phyloP scores from a whole-genome alignment of 2,329 filamentous ascomycete genomes.

The Beauveria sp. region DNA sequence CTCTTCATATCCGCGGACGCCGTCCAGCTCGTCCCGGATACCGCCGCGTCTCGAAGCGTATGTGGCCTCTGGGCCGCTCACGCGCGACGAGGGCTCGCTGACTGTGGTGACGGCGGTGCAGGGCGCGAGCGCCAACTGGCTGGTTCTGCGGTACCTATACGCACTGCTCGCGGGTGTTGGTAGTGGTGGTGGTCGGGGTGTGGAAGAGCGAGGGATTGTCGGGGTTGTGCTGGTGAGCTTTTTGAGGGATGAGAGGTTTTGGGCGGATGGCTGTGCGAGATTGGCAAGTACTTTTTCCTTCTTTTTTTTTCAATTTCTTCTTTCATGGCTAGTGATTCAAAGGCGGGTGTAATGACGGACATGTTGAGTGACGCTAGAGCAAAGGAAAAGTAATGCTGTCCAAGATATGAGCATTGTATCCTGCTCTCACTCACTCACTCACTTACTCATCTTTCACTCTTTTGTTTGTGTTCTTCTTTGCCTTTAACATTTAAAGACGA shows the following conservation, averaged over 20 bases:
- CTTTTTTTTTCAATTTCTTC: neutral
- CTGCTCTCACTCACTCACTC: no score
- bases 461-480: neutral
- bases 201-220: slow-evolving; percentile 23
- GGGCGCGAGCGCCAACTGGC: slow-evolving; percentile 58
- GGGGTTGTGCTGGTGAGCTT: slow-evolving; percentile 76
- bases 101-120: slow-evolving; percentile 62
- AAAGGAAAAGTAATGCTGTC: no score
- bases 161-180: slow-evolving; percentile 10
- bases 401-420: no score
- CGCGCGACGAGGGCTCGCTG: slow-evolving; percentile 44
- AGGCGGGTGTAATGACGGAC: neutral
- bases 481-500: neutral
- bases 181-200: slow-evolving; percentile 14
- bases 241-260: slow-evolving; percentile 69
- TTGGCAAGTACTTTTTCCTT: slow-evolving; percentile 38
- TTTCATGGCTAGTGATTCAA: neutral
- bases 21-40: slow-evolving; percentile 30
- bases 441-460: no score
- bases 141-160: slow-evolving; percentile 48
- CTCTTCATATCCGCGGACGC: no score
- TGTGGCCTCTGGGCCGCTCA: slow-evolving; percentile 40
- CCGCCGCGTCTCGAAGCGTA: slow-evolving; percentile 60
- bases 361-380: neutral
- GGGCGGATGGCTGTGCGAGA: slow-evolving; percentile 63